A percentile compares a stretch with the other conserved stretches of the same genome.
Evolutionary conservation across 1,139 yeast species (phyloP).

Genomic region (Yamadazyma sp.): DNA sequence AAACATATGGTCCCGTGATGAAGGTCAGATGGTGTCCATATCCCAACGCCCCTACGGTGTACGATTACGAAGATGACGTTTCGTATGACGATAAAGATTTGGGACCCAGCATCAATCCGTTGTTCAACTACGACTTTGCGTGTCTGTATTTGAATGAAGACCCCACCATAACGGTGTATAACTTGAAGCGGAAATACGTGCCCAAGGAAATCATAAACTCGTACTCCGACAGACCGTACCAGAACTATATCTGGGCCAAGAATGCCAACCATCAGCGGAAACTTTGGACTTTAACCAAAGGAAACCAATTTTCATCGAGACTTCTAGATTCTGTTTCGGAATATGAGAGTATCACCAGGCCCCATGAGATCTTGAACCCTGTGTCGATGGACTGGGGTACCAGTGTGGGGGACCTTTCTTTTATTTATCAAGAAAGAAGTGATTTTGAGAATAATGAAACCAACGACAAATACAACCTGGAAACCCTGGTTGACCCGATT

Average conservation of each 20-base stretch:
- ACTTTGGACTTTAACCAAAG: conserved; percentile 46
- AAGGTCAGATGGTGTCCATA: conserved; percentile 68
- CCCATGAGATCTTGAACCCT: conserved; percentile 54
- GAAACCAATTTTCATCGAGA: conserved; percentile 52
- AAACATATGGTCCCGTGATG: conserved; percentile 74
- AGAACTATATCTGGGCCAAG: conserved; percentile 45
- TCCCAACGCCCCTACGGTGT: conserved; percentile 13
- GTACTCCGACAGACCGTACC: conserved; percentile 45
- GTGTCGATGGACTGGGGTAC: conserved; percentile 58
- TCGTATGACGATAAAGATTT: conserved; percentile 7
- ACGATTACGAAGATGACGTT: conserved; percentile 8
- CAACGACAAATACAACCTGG: conserved; percentile 1
- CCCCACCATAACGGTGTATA: conserved; percentile 71
- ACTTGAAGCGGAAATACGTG: conserved; percentile 67
- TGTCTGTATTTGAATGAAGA: conserved; percentile 78
- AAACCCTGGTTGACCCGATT: conserved; percentile 1
- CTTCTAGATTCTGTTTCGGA: conserved; percentile 39
- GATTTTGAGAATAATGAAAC: conserved; percentile 34
- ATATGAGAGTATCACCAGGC: conserved; percentile 40
- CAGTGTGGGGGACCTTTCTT: conserved; percentile 46
- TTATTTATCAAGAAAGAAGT: conserved; percentile 51
- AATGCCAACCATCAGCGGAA: conserved; percentile 24
- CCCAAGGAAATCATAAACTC: conserved; percentile 69
- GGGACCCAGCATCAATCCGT: conserved; percentile 14
- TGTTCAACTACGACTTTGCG: conserved; percentile 64